Base-by-base conservation (phyloP, 441 rosid genomes). In the Erodium moschatum region DNA sequence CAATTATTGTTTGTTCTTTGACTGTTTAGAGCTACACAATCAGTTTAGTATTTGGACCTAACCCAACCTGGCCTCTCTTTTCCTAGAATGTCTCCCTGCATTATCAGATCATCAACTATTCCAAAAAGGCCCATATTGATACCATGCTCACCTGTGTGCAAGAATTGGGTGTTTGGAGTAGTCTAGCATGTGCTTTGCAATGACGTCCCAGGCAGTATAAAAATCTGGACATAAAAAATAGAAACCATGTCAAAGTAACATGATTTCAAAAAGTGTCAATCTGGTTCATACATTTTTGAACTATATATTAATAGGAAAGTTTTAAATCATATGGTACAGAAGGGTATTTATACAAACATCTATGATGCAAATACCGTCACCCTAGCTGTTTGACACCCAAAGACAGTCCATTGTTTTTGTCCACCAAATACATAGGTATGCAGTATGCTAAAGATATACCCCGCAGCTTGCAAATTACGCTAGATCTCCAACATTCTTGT, bases 161-260 rank as follows among this genome's bases (percentile, higher is more conserved):
- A 89, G 86, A 77, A 76, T 71, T 67, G 95, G 90, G 66, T 86
- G 81, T 29, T 72, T 67, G 38, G 75, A 72, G 84, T 81, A 85
- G 79, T 79, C 85, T 69, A 76, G 81, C 72, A 81, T 66, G 73
- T 88, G 78, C 81, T 85, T 89, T 77, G 79, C 73, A 75, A 93
- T 79, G 80, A 86, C 95, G 75, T 87, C 85, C 98, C 97, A 93
- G 46, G 98, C 95, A 29, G 97, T 93, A 77, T 91, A 93, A 81
- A 93, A 93, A 82, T 93, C 97, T 93, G 82, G 66, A 82, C 61
- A 12, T 27, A 3, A 29, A 20, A 62, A 62, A 13, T 6, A 62
- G 38, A 62, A 12, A 62, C 64, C 64, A 60, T 60, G 64, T 62
- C 29, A 62, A 10, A 33, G 29, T 62, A 18, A 62, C 38, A 62